A percentile compares a stretch with the other conserved stretches of the same genome.
phyloP scores from a whole-genome alignment of 1,284 basidiomycete genomes.

The Melanopsichium pennsylvanicum region DNA sequence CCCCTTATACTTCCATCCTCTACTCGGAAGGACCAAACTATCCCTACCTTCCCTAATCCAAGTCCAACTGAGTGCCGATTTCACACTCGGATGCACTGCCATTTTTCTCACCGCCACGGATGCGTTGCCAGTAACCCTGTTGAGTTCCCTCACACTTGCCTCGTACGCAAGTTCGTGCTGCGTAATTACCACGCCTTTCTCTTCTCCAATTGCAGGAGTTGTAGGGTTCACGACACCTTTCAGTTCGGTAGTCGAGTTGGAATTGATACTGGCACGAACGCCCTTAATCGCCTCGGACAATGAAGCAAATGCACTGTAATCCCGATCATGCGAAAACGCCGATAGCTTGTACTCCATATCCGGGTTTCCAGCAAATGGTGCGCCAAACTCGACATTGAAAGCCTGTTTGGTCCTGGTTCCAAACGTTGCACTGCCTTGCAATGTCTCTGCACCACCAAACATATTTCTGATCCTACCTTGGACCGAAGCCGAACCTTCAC shows the following conservation, averaged over 20 bases:
- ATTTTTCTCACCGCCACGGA: constrained; percentile 39
- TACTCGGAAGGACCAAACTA: constrained; percentile 72
- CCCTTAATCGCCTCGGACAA: constrained; percentile 76
- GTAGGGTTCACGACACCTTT: constrained; percentile 27
- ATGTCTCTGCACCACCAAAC: constrained; percentile 87
- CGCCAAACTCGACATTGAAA: constrained; percentile 68
- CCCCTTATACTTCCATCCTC: constrained; percentile 35
- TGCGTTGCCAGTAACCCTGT: constrained; percentile 47
- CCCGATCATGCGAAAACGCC: constrained; percentile 74
- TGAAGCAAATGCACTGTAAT: constrained; percentile 76
- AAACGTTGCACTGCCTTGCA: constrained; percentile 82
- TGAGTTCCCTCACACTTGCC: constrained; percentile 45
- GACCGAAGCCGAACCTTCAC: constrained; percentile 75
- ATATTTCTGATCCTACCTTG: constrained; percentile 72
- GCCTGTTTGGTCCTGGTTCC: constrained; percentile 88
- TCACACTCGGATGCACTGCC: constrained; percentile 67
- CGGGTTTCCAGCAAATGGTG: constrained; percentile 68
- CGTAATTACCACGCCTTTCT: no score
- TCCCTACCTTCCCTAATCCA: constrained; percentile 82
- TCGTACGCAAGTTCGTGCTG: constrained; percentile 62
- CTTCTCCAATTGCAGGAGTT: no score
- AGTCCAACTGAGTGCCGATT: constrained; percentile 83
- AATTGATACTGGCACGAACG: constrained; percentile 74
- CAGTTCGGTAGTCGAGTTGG: constrained; percentile 60
- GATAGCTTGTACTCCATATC: constrained; percentile 73